Base-by-base conservation (phyloP, 805 yeast species). In the Candida lessepsii region DNA sequence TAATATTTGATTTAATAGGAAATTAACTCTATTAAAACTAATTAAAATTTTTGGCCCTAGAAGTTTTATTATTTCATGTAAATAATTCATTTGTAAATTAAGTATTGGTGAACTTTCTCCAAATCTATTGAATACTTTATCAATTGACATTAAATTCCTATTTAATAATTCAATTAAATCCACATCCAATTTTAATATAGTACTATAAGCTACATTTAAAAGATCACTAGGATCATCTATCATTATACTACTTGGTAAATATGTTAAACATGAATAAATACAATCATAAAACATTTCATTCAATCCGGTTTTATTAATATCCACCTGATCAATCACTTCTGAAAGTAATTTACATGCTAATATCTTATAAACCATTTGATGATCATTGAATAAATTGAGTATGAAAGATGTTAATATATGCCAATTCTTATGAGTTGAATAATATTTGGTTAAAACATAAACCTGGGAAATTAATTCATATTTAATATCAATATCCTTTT, bases 311-410 rank as follows among this genome's bases (percentile, higher is more conserved):
- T 24, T 37, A 2, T 11, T 9, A 11, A 39, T 10, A 23, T 26
- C 35, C 10, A 23, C 18, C 2, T 5, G 9, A 4, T 36, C 28
- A 4, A 27, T 9, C 9, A 25, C 13, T 19, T 39, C 20, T 15
- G 27, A 27, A 3, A 47, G 40, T 23, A 44, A 32, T 29, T 39
- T 19, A 16, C 45, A 41, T 10, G 49, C 63, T 35, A 58, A 61
- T 1, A 51, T 44, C 39, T 66, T 62, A 33, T 57, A 49, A 5
- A 38, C 26, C 5, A 60, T 57, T 18, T 58, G 61, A 32, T 60
- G 56, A 41, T 65, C 67, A 41, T 65, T 69, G 28, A 65, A 51
- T 5, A 67, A 49, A 33, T 63, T 64, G 14, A 67, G 52, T 3
- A 61, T 48, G 33, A 63, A 64, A 5, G 70, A 54, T 9, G 67